Base-by-base conservation (phyloP, 768 basidiomycete species). In the Lactarius trivialis region DNA sequence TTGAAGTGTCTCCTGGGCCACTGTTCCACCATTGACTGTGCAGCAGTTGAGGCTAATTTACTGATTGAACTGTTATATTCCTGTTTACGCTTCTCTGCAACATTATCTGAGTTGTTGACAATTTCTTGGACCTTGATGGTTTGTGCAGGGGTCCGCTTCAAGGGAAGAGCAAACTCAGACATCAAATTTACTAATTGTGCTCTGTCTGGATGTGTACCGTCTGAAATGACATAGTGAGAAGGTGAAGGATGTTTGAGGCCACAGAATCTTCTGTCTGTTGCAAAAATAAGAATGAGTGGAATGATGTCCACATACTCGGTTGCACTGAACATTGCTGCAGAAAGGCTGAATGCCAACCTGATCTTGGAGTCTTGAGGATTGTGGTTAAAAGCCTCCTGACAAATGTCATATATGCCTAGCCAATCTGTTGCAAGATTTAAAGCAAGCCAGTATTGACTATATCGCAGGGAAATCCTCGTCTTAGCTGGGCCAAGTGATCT, bases 161-260 rank as follows among this genome's bases (percentile, higher is more conserved):
- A 28, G 5, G 39, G 26, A 3, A 43, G 28, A 24, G 39, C 39
- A 9, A 7, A 52, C 24, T 17, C 1, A 11, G 11, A 33, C 15
- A 62, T 33, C 12, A 62, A 11, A 12, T 32, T 32, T 14, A 12
- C 8, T 7, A 62, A 24, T 9, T 6, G 48, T n/a, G n/a, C n/a
- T 5, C 17, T 5, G 5, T 24, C 2, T 4, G 55, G 61, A 26
- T 9, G n/a, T 5, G 49, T 36, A 24, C 41, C 56, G 3, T 62
- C 56, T 17, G 61, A 62, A 37, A 62, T 11, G 24, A 7, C 5
- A 36, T 58, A 55, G 81, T 80, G 0, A 28, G 14, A 53, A 3
- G 56, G 56, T 17, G 55, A 41, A 12, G 43, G 48, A 4, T 1
- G 28, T 39, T 55, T 58, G 21, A 57, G 33, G 21, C 8, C 2